Evolutionary conservation across 2,329 filamentous ascomycete genomes (phyloP).

Genomic region (Beauveria caledonica): DNA sequence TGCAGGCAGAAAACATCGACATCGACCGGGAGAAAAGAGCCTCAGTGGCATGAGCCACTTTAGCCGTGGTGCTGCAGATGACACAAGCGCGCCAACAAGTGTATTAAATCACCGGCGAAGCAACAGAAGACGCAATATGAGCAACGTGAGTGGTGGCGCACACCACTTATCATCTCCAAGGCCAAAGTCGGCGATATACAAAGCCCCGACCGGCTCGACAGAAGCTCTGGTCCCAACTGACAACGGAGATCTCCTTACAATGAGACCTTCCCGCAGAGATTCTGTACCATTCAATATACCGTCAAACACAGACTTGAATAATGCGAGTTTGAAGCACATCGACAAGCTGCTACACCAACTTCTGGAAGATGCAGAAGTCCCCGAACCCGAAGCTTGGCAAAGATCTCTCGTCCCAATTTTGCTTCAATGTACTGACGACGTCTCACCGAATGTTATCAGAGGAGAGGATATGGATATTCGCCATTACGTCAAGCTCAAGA

Average conservation of each 20-base stretch:
- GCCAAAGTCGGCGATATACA: constrained; percentile 47
- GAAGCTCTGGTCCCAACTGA: constrained; percentile 44
- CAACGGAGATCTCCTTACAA: constrained; percentile 33
- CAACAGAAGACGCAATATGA: constrained; percentile 70
- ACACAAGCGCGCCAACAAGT: constrained; percentile 47
- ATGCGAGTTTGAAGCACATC: constrained; percentile 81
- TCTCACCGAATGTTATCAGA: constrained; percentile 81
- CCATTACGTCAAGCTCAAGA: constrained; percentile 96
- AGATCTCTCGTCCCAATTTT: constrained; percentile 85
- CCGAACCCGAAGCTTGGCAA: constrained; percentile 73
- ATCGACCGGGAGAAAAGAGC: constrained; percentile 67
- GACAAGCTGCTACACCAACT: constrained; percentile 77
- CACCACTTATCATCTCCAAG: constrained; percentile 68
- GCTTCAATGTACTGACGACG: constrained; percentile 84
- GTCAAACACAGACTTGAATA: constrained; percentile 75
- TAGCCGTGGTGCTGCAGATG: constrained; percentile 57
- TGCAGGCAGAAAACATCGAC: constrained; percentile 65
- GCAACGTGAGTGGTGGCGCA: constrained; percentile 56
- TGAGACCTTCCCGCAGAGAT: constrained; percentile 63
- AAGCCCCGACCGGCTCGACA: constrained; percentile 45
- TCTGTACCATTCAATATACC: constrained; percentile 70
- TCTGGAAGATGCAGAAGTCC: constrained; percentile 65
- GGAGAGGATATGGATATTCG: constrained; percentile 96
- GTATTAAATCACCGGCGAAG: constrained; percentile 53
- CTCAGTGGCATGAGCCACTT: constrained; percentile 61